Evolutionary conservation across 352 stramenopile genomes (phyloP).

Genomic region (Phytophthora sp.): DNA sequence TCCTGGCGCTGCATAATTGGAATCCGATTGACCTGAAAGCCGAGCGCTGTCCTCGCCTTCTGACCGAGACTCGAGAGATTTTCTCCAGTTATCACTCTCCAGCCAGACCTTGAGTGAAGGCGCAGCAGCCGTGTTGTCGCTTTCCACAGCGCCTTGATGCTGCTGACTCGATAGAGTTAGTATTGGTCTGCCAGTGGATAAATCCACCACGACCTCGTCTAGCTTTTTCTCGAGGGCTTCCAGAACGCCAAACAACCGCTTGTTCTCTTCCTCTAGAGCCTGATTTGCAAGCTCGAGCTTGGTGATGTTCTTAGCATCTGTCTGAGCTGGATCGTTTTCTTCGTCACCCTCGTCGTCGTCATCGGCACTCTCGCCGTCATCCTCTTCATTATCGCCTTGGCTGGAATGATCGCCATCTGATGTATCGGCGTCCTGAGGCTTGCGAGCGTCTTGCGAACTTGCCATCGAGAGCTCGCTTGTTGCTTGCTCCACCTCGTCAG

Average conservation of each 20-base stretch:
- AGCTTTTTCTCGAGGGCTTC: conserved; percentile 54
- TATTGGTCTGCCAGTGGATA: conserved; percentile 40
- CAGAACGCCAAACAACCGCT: conserved; percentile 50
- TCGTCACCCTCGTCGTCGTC: conserved; percentile 20
- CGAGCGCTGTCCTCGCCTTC: neutral
- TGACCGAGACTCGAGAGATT: conserved; percentile 34
- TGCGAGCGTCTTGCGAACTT: conserved; percentile 10
- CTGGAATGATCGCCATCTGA: conserved; percentile 34
- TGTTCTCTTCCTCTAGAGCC: conserved; percentile 56
- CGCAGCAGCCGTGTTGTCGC: conserved; percentile 9
- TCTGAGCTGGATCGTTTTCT: conserved; percentile 24
- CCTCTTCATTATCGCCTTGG: conserved; percentile 30
- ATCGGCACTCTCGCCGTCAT: conserved; percentile 26
- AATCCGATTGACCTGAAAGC: neutral
- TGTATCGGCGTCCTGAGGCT: conserved; percentile 16
- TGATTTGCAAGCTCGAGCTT: conserved; percentile 48
- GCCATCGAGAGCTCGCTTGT: neutral
- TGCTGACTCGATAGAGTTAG: conserved; percentile 30
- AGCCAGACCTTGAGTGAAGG: conserved; percentile 66
- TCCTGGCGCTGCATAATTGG: neutral
- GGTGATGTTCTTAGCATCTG: conserved; percentile 20
- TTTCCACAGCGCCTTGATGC: neutral
- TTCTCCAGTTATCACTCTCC: conserved; percentile 52
- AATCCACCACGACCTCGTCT: conserved; percentile 52
- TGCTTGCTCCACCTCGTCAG: conserved; percentile 16